Conservation (phyloP, 2,329 filamentous ascomycete species). For the Ophiostoma sp. region DNA sequence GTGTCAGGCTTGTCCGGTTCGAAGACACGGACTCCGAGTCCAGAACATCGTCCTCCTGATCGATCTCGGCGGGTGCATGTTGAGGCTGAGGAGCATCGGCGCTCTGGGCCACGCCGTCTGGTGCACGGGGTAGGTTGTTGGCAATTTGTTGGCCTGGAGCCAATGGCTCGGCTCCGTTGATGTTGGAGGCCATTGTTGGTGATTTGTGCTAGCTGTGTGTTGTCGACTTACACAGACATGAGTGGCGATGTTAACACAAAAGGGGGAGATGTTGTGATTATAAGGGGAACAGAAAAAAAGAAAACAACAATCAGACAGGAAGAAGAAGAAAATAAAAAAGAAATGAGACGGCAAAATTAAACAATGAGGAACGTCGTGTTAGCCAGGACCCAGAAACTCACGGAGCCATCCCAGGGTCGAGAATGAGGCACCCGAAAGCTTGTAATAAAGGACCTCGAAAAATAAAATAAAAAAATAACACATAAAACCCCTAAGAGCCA, state of each 20-base stretch:
- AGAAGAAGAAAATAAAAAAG: background rate
- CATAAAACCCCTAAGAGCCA: too few relatives aligned
- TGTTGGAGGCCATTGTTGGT: slow-evolving; percentile 16
- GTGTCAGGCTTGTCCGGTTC: slow-evolving; percentile 44
- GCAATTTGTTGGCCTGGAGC: background rate
- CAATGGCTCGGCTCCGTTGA: background rate
- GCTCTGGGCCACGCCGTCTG: background rate
- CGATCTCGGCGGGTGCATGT: slow-evolving; percentile 20
- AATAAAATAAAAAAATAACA: background rate
- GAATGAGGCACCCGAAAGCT: background rate
- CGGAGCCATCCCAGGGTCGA: background rate
- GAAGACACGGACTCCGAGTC: slow-evolving; percentile 48
- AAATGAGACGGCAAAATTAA: background rate
- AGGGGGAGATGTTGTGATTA: background rate
- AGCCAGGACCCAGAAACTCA: background rate
- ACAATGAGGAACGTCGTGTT: background rate
- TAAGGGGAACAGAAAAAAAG: background rate
- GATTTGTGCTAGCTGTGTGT: background rate
- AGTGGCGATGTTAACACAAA: background rate
- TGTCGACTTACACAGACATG: background rate
- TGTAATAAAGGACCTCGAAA: background rate
- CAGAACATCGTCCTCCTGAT: slow-evolving; percentile 39
- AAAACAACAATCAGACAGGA: too few relatives aligned
- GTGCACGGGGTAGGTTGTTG: background rate
- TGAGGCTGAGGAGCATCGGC: background rate